Evolutionary conservation across 768 basidiomycete genomes (phyloP).

Genomic region (Royoungia palumana): DNA sequence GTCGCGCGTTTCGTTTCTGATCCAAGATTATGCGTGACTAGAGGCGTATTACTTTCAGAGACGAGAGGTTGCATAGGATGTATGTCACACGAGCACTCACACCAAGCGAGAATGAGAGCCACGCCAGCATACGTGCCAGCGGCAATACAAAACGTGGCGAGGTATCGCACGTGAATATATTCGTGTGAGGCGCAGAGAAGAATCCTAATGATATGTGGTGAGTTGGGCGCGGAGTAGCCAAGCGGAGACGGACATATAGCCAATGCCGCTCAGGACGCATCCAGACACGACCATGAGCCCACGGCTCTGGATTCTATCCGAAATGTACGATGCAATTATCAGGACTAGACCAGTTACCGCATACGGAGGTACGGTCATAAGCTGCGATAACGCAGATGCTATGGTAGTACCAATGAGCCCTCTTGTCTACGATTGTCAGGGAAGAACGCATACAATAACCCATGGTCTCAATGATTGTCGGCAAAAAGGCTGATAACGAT

Average conservation of each 20-base stretch:
- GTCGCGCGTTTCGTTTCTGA: constrained; percentile 46
- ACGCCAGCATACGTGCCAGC: constrained; percentile 45
- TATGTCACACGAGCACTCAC: constrained; percentile 26
- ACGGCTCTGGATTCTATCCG: constrained; percentile 44
- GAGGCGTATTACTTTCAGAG: too few species aligned
- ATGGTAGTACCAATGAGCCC: neutral
- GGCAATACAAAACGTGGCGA: constrained; percentile 45
- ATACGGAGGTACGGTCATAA: constrained; percentile 55
- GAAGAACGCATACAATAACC: constrained; percentile 40
- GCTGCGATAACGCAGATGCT: constrained; percentile 45
- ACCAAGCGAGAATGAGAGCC: constrained; percentile 47
- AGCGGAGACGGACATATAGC: constrained; percentile 37
- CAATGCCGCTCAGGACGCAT: constrained; percentile 35
- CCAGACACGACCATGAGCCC: constrained; percentile 34
- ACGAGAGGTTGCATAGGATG: too few species aligned
- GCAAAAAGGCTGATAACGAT: constrained; percentile 51
- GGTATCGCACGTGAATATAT: constrained; percentile 38
- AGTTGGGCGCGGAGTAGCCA: neutral
- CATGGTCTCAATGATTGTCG: constrained; percentile 52
- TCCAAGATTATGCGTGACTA: constrained; percentile 42
- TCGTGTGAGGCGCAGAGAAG: constrained; percentile 33
- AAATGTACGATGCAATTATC: constrained; percentile 35
- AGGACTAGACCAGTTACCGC: constrained; percentile 40
- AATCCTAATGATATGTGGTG: constrained; percentile 18
- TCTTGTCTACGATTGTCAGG: neutral